A percentile compares a stretch with the other conserved stretches of the same genome.
These are phyloP conservation scores for Fomitiporia mediterranea DNA, from an alignment of 1,284 basidiomycete species.

Conservation along the genomic window DNA sequence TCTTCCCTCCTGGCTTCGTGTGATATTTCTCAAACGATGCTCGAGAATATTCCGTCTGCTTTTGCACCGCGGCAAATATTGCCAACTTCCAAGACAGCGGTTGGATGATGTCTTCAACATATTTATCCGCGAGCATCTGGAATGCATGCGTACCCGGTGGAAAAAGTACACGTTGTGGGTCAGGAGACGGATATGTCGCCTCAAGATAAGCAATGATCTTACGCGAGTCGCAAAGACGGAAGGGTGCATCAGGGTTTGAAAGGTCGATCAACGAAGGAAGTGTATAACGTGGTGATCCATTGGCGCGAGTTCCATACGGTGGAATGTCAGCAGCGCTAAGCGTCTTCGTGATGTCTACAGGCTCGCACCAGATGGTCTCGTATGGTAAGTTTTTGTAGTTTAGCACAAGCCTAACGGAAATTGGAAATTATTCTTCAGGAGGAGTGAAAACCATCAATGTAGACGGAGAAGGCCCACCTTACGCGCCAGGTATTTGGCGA, in stretches of 20 bases:
- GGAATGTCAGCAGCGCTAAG: slow-evolving; percentile 31
- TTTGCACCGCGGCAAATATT: neutral
- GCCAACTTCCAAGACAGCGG: neutral
- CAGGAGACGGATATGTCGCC: neutral
- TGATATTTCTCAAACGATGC: neutral
- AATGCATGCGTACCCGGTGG: neutral
- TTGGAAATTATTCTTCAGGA: neutral
- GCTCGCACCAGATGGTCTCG: slow-evolving; percentile 39
- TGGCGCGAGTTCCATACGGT: slow-evolving; percentile 27
- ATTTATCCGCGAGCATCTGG: neutral
- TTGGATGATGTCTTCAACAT: neutral
- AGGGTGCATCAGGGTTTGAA: neutral
- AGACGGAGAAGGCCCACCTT: neutral
- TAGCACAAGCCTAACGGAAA: slow-evolving; percentile 31
- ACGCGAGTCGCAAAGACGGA: neutral
- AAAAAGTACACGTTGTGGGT: slow-evolving; percentile 1
- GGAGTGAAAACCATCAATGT: neutral
- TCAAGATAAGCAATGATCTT: slow-evolving; percentile 6
- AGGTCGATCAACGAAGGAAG: slow-evolving; percentile 32
- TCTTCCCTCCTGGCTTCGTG: neutral
- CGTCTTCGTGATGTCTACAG: slow-evolving; percentile 34
- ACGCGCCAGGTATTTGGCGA: slow-evolving; percentile 4
- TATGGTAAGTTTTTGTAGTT: slow-evolving; percentile 40
- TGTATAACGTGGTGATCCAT: slow-evolving; percentile 33
- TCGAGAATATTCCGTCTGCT: neutral